Base-by-base conservation (phyloP, 75 land plant genomes). In the Picea sitchensis region DNA sequence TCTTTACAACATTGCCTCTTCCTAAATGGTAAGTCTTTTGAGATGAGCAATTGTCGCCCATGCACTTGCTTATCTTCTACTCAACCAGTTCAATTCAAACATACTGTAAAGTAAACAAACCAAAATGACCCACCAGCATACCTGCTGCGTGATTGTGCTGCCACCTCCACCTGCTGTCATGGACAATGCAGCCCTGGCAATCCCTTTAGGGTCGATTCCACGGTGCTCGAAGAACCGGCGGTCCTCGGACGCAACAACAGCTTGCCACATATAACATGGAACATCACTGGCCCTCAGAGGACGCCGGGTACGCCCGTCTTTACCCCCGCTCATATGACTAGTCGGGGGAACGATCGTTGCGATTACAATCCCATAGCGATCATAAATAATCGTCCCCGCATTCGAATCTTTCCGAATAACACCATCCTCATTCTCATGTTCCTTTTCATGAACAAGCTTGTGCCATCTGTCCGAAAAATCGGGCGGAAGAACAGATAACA, bases 71-170 rank as follows among this genome's bases (percentile, higher is more conserved):
- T 51, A 51, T 9, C 56, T 8, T 9, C 1, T 51, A 51, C 11
- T 51, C 56, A 4, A 41, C 44, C 44, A 41, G 44, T 41, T 41
- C 11, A 51, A 51, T 51, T 9, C 56, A 51, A 51, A 9, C 12
- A 51, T 51, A 51, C 11, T 51, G 12, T 51, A 51, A 51, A 51
- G 12, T 9, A 51, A 51, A 51, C 54, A 47, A 47, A 47, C 54
- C 54, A 47, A 51, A 51, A 51, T 9, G 34, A 65, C 69, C 6
- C 14, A 15, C 79, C 18, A 79, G 6, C 61, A 72, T 30, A 91
- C 93, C 93, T 91, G 93, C 74, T 92, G 94, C 11, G 94, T 92
- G 79, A 92, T 87, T 31, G 94, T 92, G 62, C 94, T 92, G 8
- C 94, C 94, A 15, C 94, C 94, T 32, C 94, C 94, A 56, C 82